A percentile compares a stretch with the other conserved stretches of the same genome.
phyloP scores from a whole-genome alignment of 768 basidiomycete species.

The Tephrocybe sp. region DNA sequence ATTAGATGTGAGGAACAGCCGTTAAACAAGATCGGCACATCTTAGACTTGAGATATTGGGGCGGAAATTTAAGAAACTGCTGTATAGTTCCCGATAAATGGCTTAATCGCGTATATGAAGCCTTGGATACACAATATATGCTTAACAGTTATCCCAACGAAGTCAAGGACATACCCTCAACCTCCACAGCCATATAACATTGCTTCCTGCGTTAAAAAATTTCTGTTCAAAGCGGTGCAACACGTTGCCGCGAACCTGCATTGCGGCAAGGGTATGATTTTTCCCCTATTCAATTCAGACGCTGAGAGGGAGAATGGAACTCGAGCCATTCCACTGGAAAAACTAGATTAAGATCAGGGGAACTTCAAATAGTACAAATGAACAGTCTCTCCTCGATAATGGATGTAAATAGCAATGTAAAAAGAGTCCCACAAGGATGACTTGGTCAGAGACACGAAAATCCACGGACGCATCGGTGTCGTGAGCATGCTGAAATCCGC shows the following conservation, averaged over 20 bases:
- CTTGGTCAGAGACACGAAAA: neutral
- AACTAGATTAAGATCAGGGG: too few species aligned
- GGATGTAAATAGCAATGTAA: neutral
- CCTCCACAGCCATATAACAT: too few species aligned
- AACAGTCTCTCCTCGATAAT: neutral
- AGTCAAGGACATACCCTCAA: too few species aligned
- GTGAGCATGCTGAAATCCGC: neutral
- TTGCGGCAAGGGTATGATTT: too few species aligned
- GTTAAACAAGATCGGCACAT: constrained; percentile 4
- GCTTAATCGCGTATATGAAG: neutral
- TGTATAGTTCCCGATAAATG: constrained; percentile 11
- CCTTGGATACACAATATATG: neutral
- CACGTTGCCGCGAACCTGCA: too few species aligned
- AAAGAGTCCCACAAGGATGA: neutral
- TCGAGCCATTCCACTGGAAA: too few species aligned
- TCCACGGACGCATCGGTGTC: neutral
- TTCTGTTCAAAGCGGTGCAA: too few species aligned
- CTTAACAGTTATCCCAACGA: neutral
- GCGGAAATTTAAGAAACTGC: neutral
- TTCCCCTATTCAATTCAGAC: too few species aligned
- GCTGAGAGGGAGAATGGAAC: too few species aligned
- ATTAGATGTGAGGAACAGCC: neutral
- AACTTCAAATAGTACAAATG: too few species aligned
- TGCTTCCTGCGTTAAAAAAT: too few species aligned
- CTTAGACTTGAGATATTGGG: neutral